Percentiles rank a stretch among this genome's conserved stretches.
phyloP scores from a whole-genome alignment of 495 filamentous ascomycete genomes.

The Diplogelasinospora grovesii region DNA sequence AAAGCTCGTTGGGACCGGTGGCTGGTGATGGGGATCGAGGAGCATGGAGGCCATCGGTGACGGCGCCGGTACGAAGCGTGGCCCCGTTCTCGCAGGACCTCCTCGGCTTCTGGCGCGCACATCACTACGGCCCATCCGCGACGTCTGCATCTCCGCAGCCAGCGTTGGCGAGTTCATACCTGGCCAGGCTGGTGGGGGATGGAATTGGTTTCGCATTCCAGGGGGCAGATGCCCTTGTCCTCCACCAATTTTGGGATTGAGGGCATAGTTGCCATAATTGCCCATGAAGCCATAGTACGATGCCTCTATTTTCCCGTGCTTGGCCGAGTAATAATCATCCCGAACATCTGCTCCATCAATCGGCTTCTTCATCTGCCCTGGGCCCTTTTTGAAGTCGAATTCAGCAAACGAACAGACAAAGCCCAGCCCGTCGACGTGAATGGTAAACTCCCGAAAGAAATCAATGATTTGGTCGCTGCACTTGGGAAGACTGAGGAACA shows the following conservation, averaged over 20 bases:
- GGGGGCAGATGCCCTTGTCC: conserved; percentile 42
- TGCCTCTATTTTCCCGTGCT: conserved; percentile 94
- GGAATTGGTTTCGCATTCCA: conserved; percentile 53
- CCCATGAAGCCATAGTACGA: conserved; percentile 91
- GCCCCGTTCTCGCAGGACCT: conserved; percentile 16
- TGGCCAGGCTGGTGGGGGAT: conserved; percentile 74
- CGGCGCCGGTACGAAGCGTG: conserved; percentile 29
- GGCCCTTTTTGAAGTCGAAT: conserved; percentile 91
- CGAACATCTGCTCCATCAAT: conserved; percentile 52
- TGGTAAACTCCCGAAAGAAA: conserved; percentile 95
- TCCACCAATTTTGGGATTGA: conserved; percentile 53
- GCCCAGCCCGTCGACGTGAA: conserved; percentile 93
- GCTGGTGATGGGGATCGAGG: conserved; percentile 83
- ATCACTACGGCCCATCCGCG: conserved; percentile 41
- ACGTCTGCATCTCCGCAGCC: conserved; percentile 48
- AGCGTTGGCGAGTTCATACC: conserved; percentile 58
- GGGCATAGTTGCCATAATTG: conserved; percentile 77
- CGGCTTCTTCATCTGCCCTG: conserved; percentile 44
- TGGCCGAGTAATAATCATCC: conserved; percentile 88
- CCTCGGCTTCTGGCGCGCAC: conserved; percentile 27
- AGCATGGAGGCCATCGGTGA: conserved; percentile 67
- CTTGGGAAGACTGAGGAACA: conserved; percentile 80
- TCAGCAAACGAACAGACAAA: conserved; percentile 95
- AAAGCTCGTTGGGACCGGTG: conserved; percentile 43
- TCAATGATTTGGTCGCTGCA: conserved; percentile 91